phyloP scores from a whole-genome alignment of 768 basidiomycete species.

The Suillus discolor region DNA sequence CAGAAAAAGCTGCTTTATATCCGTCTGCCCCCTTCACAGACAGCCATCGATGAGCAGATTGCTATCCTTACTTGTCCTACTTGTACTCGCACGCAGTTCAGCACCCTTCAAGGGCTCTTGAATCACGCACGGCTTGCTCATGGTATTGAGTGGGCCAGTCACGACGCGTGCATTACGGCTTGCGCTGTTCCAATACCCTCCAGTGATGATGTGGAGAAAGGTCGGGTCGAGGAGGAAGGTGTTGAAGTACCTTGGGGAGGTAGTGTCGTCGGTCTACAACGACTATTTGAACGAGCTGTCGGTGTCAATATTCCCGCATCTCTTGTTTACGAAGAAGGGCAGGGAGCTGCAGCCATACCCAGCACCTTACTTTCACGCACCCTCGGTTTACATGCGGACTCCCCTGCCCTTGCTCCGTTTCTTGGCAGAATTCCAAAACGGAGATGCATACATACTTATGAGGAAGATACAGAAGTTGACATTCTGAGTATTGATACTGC shows the following conservation, averaged over 20 bases:
- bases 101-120: constrained; percentile 52
- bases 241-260: constrained; percentile 35
- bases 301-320: constrained; percentile 30
- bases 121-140: constrained; percentile 56
- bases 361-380: constrained; percentile 48
- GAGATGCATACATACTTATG: constrained; percentile 41
- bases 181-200: constrained; percentile 41
- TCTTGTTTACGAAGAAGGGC: constrained; percentile 5
- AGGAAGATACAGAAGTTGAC: constrained; percentile 36
- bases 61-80: constrained; percentile 43
- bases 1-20: constrained; percentile 44
- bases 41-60: constrained; percentile 29
- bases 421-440: constrained; percentile 46
- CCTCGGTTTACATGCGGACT: constrained; percentile 52
- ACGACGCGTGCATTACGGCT: constrained; percentile 52
- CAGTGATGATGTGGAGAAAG: constrained; percentile 35
- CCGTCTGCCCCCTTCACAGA: constrained; percentile 30
- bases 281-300: constrained; percentile 54
- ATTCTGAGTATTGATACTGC: constrained; percentile 26
- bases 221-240: constrained; percentile 42
- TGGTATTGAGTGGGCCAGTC: constrained; percentile 48
- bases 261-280: constrained; percentile 45
- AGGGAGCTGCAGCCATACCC: constrained; percentile 15
- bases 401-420: constrained; percentile 52
- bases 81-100: constrained; percentile 50